A percentile compares a stretch with the other conserved stretches of the same genome.
Conservation (phyloP, 2,329 filamentous ascomycete genomes). For the Pezicula radicicola region DNA sequence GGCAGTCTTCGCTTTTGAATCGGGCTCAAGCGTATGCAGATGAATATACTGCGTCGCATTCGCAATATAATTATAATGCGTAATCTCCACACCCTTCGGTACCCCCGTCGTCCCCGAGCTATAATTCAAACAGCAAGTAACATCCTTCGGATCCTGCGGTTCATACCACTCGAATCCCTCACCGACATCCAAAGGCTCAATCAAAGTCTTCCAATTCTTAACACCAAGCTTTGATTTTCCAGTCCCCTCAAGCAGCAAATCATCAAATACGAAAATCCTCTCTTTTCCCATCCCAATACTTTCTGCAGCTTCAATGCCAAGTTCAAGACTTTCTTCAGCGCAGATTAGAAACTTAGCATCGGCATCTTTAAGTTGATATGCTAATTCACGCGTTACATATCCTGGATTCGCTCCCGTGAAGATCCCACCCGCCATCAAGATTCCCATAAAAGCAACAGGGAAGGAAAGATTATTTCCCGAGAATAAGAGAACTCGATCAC, state of each 20-base stretch:
- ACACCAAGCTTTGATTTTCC: conserved; percentile 37
- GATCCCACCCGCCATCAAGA: conserved; percentile 74
- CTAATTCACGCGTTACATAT: conserved; percentile 68
- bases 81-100: conserved; percentile 79
- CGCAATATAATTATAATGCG: conserved; percentile 73
- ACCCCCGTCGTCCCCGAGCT: conserved; percentile 76
- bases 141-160: conserved; percentile 33
- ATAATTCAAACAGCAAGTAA: conserved; percentile 58
- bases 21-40: conserved; percentile 11
- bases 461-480: conserved; percentile 73
- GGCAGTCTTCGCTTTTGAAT: neutral
- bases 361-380: conserved; percentile 71
- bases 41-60: conserved; percentile 54
- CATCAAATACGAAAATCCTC: conserved; percentile 65
- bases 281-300: conserved; percentile 50
- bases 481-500: conserved; percentile 72
- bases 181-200: conserved; percentile 50
- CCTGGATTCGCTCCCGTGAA: conserved; percentile 75
- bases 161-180: conserved; percentile 56
- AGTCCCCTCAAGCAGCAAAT: conserved; percentile 41
- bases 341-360: conserved; percentile 65
- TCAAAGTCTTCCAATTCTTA: conserved; percentile 61
- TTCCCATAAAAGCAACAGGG: conserved; percentile 66
- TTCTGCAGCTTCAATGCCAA: conserved; percentile 63
- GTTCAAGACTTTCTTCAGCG: conserved; percentile 56